A percentile compares a stretch with the other conserved stretches of the same genome.
Conservation (phyloP, 2,329 filamentous ascomycete genomes). For the Aspergillus quadricinctus region DNA sequence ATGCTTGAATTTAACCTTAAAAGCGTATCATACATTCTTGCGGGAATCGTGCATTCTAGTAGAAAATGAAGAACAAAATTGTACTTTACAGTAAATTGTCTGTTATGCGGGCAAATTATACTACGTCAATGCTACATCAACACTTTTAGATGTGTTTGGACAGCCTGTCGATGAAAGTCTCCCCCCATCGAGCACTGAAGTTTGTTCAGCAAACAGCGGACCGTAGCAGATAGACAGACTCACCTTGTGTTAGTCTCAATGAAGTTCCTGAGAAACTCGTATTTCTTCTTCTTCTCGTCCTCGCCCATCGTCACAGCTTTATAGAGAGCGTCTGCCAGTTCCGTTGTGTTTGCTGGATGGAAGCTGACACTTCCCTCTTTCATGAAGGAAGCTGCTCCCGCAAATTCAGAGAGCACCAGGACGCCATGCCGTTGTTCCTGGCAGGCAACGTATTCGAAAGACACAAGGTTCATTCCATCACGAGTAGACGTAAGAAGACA, state of each 20-base stretch:
- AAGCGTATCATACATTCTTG: background rate
- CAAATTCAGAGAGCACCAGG: slow-evolving; percentile 91
- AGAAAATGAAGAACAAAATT: background rate
- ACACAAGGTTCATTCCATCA: slow-evolving; percentile 96
- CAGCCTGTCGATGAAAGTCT: slow-evolving; percentile 25
- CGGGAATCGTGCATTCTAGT: background rate
- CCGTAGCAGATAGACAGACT: slow-evolving; percentile 9
- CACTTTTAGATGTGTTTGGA: slow-evolving; percentile 8
- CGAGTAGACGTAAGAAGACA: slow-evolving; percentile 85
- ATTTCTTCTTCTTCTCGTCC: slow-evolving; percentile 74
- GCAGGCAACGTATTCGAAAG: slow-evolving; percentile 93
- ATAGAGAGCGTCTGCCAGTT: slow-evolving; percentile 81
- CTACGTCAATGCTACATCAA: background rate
- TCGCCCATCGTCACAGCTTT: slow-evolving; percentile 82
- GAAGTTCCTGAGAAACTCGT: slow-evolving; percentile 79
- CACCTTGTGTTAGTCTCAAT: slow-evolving; percentile 86
- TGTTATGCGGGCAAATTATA: background rate
- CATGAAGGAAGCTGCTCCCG: slow-evolving; percentile 86
- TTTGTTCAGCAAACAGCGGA: background rate
- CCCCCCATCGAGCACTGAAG: slow-evolving; percentile 30
- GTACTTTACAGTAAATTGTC: background rate
- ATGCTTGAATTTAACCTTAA: background rate
- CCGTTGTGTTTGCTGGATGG: slow-evolving; percentile 93
- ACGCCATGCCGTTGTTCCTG: slow-evolving; percentile 82
- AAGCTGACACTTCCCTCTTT: slow-evolving; percentile 77